Base-by-base conservation (phyloP, 2,329 filamentous ascomycete genomes). In the Neonectria hederae region DNA sequence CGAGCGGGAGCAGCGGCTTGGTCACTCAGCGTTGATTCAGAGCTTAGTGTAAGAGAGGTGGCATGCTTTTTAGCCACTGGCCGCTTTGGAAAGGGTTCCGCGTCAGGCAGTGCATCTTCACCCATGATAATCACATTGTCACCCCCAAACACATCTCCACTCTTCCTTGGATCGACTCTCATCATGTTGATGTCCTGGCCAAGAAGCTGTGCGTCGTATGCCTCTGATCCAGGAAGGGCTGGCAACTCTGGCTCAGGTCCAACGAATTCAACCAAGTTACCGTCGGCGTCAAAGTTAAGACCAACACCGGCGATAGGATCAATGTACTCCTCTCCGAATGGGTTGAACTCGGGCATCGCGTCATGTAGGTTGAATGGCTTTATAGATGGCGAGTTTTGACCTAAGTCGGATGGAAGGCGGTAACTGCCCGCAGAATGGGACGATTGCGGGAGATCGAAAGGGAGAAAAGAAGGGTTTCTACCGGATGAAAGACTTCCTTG, bases 281-380 rank as follows among this genome's bases (percentile, higher is more conserved):
- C 85, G 10, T 86, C 75, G 24, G 76, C 81, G 64, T 86, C 85
- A 56, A 87, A 82, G n/a, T 82, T 79, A 26, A 87, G 76, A 2
- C 80, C 81, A 68, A 83, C 78, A 26, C 82, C 81, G 0, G 76
- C 76, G 21, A 80, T 69, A 5, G 75, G 70, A 9, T 76, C 77
- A 26, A 82, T 70, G 2, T 82, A 80, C 11, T 84, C 79, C 0
- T 79, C 77, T 9, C 70, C 76, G 19, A 83, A 77, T 2, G 77
- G 76, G 28, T 77, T 75, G 24, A 74, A 74, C 2, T 72, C 72
- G 2, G 65, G 64, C 59, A 73, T 70, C 9, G 54, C 54, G 22
- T 74, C 67, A 22, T 64, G 28, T 5, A 66, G 62, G 10, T 65
- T 55, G 40, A 68, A 69, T 28, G 59, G 57, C 43, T 74, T 77